Percentiles rank a stretch among this genome's conserved stretches.
Conservation (phyloP, 805 yeast genomes). For the Wickerhamiella azyma region DNA sequence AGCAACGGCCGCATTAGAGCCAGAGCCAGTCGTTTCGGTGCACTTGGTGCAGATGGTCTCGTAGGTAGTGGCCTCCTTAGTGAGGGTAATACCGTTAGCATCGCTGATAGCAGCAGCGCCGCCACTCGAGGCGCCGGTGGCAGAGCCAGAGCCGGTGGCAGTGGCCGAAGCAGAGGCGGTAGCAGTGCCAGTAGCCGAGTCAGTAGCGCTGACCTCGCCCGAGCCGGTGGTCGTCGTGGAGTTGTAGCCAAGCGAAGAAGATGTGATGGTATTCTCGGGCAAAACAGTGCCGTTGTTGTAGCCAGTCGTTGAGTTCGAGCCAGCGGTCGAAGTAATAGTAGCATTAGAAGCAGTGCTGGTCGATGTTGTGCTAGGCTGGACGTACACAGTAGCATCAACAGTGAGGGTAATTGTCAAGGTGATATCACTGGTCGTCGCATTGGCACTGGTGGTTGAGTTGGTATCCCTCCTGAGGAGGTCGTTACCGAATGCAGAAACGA, state of each 20-base stretch:
- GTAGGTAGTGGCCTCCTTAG: slow-evolving; percentile 19
- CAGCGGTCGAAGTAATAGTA: not conserved
- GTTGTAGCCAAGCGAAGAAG: not conserved
- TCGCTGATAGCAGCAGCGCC: not conserved
- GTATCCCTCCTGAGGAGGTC: not conserved
- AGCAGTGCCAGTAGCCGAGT: not conserved
- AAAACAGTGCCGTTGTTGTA: not conserved
- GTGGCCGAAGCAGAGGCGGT: slow-evolving; percentile 1
- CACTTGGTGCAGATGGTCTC: slow-evolving; percentile 11
- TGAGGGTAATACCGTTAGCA: slow-evolving; percentile 6
- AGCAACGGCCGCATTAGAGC: not conserved
- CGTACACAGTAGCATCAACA: not conserved
- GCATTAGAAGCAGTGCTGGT: not conserved
- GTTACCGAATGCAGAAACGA: not conserved
- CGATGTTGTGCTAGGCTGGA: not conserved
- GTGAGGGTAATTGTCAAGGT: not conserved
- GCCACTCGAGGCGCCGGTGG: too few species aligned
- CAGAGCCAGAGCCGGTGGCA: not conserved
- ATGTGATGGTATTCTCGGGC: not conserved
- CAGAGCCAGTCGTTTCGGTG: slow-evolving; percentile 8
- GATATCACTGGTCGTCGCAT: not conserved
- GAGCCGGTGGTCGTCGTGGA: too few species aligned
- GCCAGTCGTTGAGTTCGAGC: not conserved
- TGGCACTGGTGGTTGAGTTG: not conserved
- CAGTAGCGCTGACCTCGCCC: too few species aligned